A percentile compares a stretch with the other conserved stretches of the same genome.
These are phyloP conservation scores for Ophiocordyceps camponoti-saundersi DNA, from an alignment of 2,329 filamentous ascomycete genomes.

Conservation along the genomic window DNA sequence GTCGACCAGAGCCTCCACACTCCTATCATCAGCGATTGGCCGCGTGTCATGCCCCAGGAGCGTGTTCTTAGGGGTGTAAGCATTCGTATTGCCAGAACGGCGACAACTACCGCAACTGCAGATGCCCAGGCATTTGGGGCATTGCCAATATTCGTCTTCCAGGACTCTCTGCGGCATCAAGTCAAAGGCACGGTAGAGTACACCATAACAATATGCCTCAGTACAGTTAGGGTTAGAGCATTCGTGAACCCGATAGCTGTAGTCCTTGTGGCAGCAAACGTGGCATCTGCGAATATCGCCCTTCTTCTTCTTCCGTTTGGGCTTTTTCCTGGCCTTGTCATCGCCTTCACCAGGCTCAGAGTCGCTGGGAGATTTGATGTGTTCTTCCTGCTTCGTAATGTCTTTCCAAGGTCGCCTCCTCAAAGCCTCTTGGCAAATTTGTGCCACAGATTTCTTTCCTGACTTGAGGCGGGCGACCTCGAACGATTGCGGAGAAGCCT, in stretches of 20 bases:
- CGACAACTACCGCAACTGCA: conserved; percentile 79
- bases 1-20: conserved; percentile 78
- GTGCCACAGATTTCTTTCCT: conserved; percentile 65
- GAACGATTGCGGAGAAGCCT: conserved; percentile 52
- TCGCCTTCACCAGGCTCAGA: conserved; percentile 45
- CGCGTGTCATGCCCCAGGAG: conserved; percentile 82
- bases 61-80: conserved; percentile 77
- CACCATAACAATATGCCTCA: conserved; percentile 80
- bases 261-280: conserved; percentile 65
- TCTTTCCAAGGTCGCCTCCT: conserved; percentile 67
- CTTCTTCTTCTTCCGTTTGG: conserved; percentile 33
- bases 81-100: conserved; percentile 44
- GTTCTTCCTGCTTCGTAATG: conserved; percentile 44
- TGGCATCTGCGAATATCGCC: conserved; percentile 52
- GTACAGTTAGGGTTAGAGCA: conserved; percentile 57
- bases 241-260: conserved; percentile 67
- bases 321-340: conserved; percentile 42
- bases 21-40: conserved; percentile 77
- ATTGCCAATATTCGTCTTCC: conserved; percentile 70
- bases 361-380: conserved; percentile 27
- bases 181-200: conserved; percentile 80
- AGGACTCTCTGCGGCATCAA: conserved; percentile 70
- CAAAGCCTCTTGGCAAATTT: conserved; percentile 87
- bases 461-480: conserved; percentile 49
- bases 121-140: conserved; percentile 68